Evolutionary conservation across 139 green algal genomes (phyloP).

Genomic region (Microglena sp.): DNA sequence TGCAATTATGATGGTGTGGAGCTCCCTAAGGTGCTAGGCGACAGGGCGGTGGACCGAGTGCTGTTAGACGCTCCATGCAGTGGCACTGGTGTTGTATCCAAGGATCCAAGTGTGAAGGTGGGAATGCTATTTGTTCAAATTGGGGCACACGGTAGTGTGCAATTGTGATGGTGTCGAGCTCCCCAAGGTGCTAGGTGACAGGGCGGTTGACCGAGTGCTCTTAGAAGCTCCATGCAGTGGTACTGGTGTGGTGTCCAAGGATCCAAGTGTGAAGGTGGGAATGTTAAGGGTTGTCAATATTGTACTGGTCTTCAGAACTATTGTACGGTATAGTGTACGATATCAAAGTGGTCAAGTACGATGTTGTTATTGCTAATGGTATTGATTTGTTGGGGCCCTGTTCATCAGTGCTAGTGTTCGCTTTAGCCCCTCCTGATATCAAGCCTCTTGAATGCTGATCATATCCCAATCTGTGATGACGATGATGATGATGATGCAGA

Average conservation of each 20-base stretch:
- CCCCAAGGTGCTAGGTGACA: slow-evolving; percentile 68
- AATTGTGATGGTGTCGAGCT: slow-evolving; percentile 89
- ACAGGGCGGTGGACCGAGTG: slow-evolving; percentile 76
- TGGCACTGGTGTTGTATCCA: slow-evolving; percentile 80
- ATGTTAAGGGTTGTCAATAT: too few species aligned
- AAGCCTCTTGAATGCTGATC: too few species aligned
- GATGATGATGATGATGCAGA: too few species aligned
- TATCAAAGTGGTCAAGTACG: too few species aligned
- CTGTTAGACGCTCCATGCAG: slow-evolving; percentile 95
- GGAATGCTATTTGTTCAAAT: not conserved
- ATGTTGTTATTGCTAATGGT: too few species aligned
- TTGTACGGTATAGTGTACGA: too few species aligned
- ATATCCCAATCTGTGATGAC: too few species aligned
- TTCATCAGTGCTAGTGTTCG: too few species aligned
- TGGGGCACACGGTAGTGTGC: slow-evolving; percentile 70
- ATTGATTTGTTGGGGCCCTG: too few species aligned
- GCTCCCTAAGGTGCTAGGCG: slow-evolving; percentile 73
- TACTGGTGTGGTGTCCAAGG: slow-evolving; percentile 68
- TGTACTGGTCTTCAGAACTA: too few species aligned
- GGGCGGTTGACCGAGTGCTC: slow-evolving; percentile 83
- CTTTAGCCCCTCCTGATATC: too few species aligned
- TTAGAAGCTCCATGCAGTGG: slow-evolving; percentile 97
- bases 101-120: slow-evolving; percentile 18
- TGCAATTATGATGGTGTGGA: slow-evolving; percentile 91
- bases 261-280: slow-evolving; percentile 14